phyloP scores from a whole-genome alignment of 202 grass and related monocot species.

The Panicum virgatum region DNA sequence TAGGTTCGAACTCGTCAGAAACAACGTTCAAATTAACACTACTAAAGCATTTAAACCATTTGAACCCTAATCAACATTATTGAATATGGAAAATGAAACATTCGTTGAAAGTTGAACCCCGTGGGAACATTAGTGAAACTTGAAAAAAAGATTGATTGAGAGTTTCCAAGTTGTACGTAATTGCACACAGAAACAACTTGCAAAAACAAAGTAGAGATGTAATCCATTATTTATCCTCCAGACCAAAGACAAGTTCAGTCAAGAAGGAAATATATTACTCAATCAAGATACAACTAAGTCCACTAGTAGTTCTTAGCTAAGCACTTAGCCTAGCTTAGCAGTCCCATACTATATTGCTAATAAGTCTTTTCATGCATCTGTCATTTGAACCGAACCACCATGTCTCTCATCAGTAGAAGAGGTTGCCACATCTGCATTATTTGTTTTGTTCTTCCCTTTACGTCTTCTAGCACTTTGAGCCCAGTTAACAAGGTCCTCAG shows the following conservation, averaged over 20 bases:
- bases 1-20: neutral
- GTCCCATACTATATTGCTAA: constrained; percentile 27
- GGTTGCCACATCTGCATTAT: neutral
- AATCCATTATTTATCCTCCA: neutral
- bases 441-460: neutral
- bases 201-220: neutral
- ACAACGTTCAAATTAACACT: neutral
- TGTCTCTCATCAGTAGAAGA: neutral
- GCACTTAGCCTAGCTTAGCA: constrained; percentile 19
- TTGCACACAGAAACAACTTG: neutral
- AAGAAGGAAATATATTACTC: neutral
- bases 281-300: no score
- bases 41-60: neutral
- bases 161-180: neutral
- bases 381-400: constrained; percentile 41
- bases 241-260: neutral
- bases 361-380: neutral
- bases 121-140: no score
- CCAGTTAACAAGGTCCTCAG: constrained; percentile 53
- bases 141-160: neutral
- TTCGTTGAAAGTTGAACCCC: no score
- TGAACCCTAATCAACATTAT: neutral
- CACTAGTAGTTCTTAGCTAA: neutral
- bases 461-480: constrained; percentile 42
- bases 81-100: neutral